phyloP scores from a whole-genome alignment of 257 asterid genomes.

The Forsythia suspensa region DNA sequence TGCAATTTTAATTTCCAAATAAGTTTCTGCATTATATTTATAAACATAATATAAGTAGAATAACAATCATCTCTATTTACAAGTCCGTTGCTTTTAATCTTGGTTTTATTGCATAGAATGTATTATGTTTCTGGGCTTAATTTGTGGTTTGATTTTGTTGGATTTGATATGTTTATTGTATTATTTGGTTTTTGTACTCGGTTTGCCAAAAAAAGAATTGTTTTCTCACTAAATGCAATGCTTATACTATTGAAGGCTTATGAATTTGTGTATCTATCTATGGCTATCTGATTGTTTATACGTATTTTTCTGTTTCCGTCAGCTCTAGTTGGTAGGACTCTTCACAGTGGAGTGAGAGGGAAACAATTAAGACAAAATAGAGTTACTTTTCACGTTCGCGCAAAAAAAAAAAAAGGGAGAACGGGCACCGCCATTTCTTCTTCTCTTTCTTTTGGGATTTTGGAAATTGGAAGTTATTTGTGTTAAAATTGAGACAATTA shows the following conservation, averaged over 20 bases:
- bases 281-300: constrained; percentile 3
- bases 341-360: constrained; percentile 25
- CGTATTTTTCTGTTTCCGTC: not conserved
- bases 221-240: constrained; percentile 19
- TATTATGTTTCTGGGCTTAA: too few relatives aligned
- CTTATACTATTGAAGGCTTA: constrained; percentile 24
- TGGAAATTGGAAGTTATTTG: not conserved
- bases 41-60: too few relatives aligned
- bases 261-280: constrained; percentile 22
- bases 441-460: constrained; percentile 27
- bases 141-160: too few relatives aligned
- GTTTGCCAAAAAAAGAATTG: too few relatives aligned
- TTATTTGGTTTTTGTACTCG: too few relatives aligned
- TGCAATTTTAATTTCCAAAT: too few relatives aligned
- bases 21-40: too few relatives aligned
- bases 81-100: too few relatives aligned
- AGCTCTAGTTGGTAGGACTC: constrained; percentile 37
- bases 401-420: too few relatives aligned
- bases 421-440: constrained; percentile 13
- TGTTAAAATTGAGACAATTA: constrained; percentile 22
- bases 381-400: not conserved
- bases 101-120: too few relatives aligned
- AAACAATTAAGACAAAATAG: not conserved
- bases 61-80: too few relatives aligned
- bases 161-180: too few relatives aligned